Base-by-base conservation (phyloP, 495 filamentous ascomycete genomes). In the Chaetomium tenue region DNA sequence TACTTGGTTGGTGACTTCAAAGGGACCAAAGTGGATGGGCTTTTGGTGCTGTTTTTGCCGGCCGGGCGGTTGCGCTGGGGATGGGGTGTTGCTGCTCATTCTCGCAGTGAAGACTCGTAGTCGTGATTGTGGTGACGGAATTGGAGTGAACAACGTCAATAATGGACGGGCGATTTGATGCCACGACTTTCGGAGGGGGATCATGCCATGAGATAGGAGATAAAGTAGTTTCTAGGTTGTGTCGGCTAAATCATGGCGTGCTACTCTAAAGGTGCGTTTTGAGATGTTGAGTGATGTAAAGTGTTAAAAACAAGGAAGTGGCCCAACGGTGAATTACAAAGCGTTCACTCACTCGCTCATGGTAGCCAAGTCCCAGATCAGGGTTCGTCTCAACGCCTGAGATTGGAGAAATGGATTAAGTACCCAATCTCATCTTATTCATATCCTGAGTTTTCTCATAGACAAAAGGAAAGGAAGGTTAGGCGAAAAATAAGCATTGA, bases 1-100 rank as follows among this genome's bases (percentile, higher is more conserved):
- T 73, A 85, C 85, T 73, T 89, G 87, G 56, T 78, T 74, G 13
- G 87, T 88, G 54, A 90, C 86, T 23, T 88, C 77, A 64, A 87
- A 89, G 16, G 81, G 77, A 22, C 86, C 87, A 63, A 90, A 90
- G 74, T 84, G 76, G 60, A 89, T 77, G 37, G 77, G 71, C 25
- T 72, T 40, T 54, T 55, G 58, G 40, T 16, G 42, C 20, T 52
- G 58, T 37, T 37, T 37, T 12, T 37, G 22, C 13, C 52, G 58
- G 18, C 42, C 25, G 44, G 53, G 25, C n/a, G 33, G 55, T 18
- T 50, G 60, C 42, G 63, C 16, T 13, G 63, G 26, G 39, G 48
- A 20, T 40, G 48, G 3, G n/a, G 28, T 16, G 23, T n/a, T 61
- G 58, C 22, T 65, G 65, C 16, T 63, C 44, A 63, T 63, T 55